Conservation (phyloP, 768 basidiomycete genomes). For the Termitomyces sp. region DNA sequence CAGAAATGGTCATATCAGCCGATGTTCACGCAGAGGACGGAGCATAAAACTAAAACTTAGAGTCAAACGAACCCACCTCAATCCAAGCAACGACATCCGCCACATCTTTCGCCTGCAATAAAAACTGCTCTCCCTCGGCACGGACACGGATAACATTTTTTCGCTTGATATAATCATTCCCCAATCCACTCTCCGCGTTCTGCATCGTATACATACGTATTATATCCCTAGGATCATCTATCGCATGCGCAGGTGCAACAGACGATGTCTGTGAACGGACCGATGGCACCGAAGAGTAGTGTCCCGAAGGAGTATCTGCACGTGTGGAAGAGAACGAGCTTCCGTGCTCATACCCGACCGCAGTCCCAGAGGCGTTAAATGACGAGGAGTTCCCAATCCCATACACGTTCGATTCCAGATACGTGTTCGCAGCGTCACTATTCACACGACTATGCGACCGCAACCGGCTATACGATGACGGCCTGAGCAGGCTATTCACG, state of each 20-base stretch:
- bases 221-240: slow-evolving; percentile 45
- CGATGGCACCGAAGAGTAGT: slow-evolving; percentile 4
- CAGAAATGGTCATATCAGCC: not conserved
- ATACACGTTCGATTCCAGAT: not conserved
- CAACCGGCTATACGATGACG: slow-evolving; percentile 13
- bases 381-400: slow-evolving; percentile 1
- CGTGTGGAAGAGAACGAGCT: not conserved
- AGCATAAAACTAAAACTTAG: slow-evolving; percentile 5
- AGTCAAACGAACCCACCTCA: slow-evolving; percentile 56
- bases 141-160: slow-evolving; percentile 91
- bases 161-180: slow-evolving; percentile 91
- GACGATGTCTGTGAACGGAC: slow-evolving; percentile 9
- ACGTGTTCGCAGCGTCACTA: slow-evolving; percentile 31
- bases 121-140: slow-evolving; percentile 94
- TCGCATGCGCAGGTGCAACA: not conserved
- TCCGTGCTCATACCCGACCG: not conserved
- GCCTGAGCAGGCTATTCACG: slow-evolving; percentile 41
- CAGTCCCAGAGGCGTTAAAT: slow-evolving; percentile 1
- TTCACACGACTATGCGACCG: slow-evolving; percentile 35
- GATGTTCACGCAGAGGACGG: not conserved
- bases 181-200: slow-evolving; percentile 89
- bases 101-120: slow-evolving; percentile 84
- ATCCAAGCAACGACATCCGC: slow-evolving; percentile 92
- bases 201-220: slow-evolving; percentile 79
- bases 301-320: not conserved